These are phyloP conservation scores for Strobilomyces confusus DNA, from an alignment of 768 basidiomycete species.

Conservation along the genomic window DNA sequence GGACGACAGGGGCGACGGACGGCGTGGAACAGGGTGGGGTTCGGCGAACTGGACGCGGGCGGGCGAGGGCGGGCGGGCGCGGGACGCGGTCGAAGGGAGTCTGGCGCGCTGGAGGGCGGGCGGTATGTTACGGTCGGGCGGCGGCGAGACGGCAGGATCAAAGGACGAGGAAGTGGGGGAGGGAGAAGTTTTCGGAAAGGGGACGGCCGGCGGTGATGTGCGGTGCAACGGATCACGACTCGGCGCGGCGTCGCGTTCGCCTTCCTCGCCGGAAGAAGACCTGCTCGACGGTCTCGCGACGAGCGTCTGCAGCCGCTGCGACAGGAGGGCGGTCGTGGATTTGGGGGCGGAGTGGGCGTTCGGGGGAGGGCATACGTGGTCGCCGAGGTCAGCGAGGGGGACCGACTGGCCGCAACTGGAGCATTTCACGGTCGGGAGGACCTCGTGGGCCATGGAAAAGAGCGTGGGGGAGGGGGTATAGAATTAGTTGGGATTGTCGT, in stretches of 20 bases:
- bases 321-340: conserved; percentile 42
- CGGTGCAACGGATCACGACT: conserved; percentile 28
- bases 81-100: no score
- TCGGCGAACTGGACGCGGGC: conserved; percentile 12
- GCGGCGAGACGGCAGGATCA: conserved; percentile 16
- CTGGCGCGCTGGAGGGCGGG: conserved; percentile 14
- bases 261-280: not conserved
- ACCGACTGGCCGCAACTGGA: conserved; percentile 71
- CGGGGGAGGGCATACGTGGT: conserved; percentile 66
- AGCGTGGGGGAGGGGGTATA: conserved; percentile 23
- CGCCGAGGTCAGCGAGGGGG: conserved; percentile 66
- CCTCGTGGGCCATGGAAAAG: conserved; percentile 39
- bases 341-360: conserved; percentile 12
- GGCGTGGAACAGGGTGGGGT: conserved; percentile 9
- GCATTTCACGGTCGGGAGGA: conserved; percentile 82
- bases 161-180: conserved; percentile 5
- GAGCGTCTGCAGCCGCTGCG: conserved; percentile 47
- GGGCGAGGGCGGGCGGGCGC: conserved; percentile 7
- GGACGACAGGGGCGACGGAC: conserved; percentile 12
- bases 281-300: conserved; percentile 26
- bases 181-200: conserved; percentile 1
- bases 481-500: conserved; percentile 18
- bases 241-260: conserved; percentile 6
- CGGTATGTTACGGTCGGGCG: conserved; percentile 11
- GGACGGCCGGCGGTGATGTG: conserved; percentile 16